Base-by-base conservation (phyloP, 805 yeast genomes). In the Candida chilensis region DNA sequence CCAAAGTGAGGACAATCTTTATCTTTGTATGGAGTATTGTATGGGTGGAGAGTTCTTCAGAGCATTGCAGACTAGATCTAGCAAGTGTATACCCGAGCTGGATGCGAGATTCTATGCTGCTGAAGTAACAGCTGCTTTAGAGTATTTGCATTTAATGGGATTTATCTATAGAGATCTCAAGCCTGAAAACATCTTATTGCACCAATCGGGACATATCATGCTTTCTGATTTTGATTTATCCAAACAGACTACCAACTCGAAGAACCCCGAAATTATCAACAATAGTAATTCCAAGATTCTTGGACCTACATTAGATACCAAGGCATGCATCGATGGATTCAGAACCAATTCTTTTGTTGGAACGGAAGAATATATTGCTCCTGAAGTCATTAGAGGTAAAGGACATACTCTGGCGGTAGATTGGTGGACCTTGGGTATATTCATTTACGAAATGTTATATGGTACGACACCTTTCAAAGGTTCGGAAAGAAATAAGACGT, bases 1-100 rank as follows among this genome's bases (percentile, higher is more conserved):
- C 60, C 98, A 92, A 57, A 81, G 95, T 4, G 92, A 85, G 36
- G 96, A 88, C 44, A 77, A 83, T 47, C 57, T 92, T 8, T 92
- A 87, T 44, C 69, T 92, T 24, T 92, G 99, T 56, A 90, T 94
- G 95, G 99, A 92, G 52, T 92, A 90, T 47, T 92, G 99, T 49
- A 86, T 92, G 87, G 99, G 99, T 18, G 99, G 99, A 27, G 98
- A 94, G 57, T 92, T 92, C 47, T 92, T 92, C 64, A 64, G 97
- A 36, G 98, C 97, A 0, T 58, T 92, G 32, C 98, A 92, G 55
- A 87, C 96, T 0, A 67, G 96, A 37, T 79, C 76, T 37, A 74
- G 86, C 32, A 85, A 87, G 49, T 83, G 94, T 40, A 79, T 92
- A 10, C 62, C 74, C 14, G 99, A 92, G 52, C 71, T 64, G 17